A percentile compares a stretch with the other conserved stretches of the same genome.
These are phyloP conservation scores for Vigna reflexopilosa DNA, from an alignment of 306 rosid species.

Conservation along the genomic window DNA sequence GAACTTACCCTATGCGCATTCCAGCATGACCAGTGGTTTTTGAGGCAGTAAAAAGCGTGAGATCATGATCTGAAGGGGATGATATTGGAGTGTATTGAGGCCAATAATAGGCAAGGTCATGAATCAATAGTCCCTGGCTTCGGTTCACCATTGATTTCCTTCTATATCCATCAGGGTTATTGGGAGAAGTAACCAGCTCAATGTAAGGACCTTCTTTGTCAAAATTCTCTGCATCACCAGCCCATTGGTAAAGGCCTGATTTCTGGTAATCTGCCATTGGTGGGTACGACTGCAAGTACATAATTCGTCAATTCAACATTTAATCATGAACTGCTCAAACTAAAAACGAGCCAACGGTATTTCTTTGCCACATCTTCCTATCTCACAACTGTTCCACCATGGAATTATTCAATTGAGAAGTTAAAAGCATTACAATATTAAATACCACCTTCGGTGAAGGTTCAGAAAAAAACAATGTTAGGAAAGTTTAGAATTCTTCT, in stretches of 20 bases:
- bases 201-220: slow-evolving; percentile 68
- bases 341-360: background rate
- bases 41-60: slow-evolving; percentile 79
- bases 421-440: background rate
- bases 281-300: slow-evolving; percentile 73
- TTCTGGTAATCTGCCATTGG: slow-evolving; percentile 74
- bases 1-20: slow-evolving; percentile 81
- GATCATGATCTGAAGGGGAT: slow-evolving; percentile 65
- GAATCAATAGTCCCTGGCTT: slow-evolving; percentile 64
- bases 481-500: background rate
- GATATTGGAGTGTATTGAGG: slow-evolving; percentile 91
- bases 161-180: slow-evolving; percentile 85
- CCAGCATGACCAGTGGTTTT: slow-evolving; percentile 94
- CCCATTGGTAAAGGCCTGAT: slow-evolving; percentile 91
- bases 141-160: slow-evolving; percentile 66
- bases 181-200: slow-evolving; percentile 90
- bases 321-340: slow-evolving; percentile 9
- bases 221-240: slow-evolving; percentile 70
- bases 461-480: background rate
- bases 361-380: slow-evolving; percentile 9
- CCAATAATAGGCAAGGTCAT: slow-evolving; percentile 95
- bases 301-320: slow-evolving; percentile 30
- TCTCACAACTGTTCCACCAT: background rate
- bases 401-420: background rate
- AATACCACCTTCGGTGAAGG: background rate